Evolutionary conservation across 2,329 filamentous ascomycete species (phyloP), one percentile per base, ranked within the genome.

Genomic region (Fusarium sp.): DNA sequence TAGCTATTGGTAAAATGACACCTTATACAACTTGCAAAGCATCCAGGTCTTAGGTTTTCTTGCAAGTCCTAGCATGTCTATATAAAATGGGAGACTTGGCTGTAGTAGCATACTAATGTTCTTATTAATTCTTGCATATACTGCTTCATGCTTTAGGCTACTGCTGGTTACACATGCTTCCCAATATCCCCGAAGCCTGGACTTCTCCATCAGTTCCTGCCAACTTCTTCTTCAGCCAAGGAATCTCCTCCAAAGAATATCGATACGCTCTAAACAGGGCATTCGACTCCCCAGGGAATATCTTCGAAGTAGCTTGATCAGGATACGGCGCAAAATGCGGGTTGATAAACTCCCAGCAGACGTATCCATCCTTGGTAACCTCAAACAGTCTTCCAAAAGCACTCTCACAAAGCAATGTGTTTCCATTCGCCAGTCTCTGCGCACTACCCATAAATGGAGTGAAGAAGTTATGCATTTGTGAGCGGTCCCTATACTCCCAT

Each of bases 381-480:
- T 80, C 79, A 58, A 80, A 80, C 2, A 79, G 2, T 0, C 78
- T 50, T 1, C 79, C 78, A 57, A 80, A 80, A 0, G 59, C 78
- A 32, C 79, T 79, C 58, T 80, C 79, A 1, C 78, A 80, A 0
- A 80, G 30, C 2, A 80, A 19, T 1, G 78, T 80, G 37, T 80
- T 80, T 3, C 77, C 77, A 18, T 80, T 80, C 0, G 63, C 60
- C 1, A 80, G 57, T 12, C 79, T 69, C 66, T 80, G 79, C 1
- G 78, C 78, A 44, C 78, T 79, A 0, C 77, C 78, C 79, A 79
- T 79, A 37, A 80, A 80, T 0, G 78, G 79, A 2, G 78, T 80
- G 30, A 79, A 80, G 59, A 80, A 80, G 60, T 75, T 77, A 19
- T 76, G 66, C 72, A 79, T 78, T 60, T 78, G 77, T 7, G 78